Conservation (phyloP, 257 asterid species). For the Fraxinus cuspidata region DNA sequence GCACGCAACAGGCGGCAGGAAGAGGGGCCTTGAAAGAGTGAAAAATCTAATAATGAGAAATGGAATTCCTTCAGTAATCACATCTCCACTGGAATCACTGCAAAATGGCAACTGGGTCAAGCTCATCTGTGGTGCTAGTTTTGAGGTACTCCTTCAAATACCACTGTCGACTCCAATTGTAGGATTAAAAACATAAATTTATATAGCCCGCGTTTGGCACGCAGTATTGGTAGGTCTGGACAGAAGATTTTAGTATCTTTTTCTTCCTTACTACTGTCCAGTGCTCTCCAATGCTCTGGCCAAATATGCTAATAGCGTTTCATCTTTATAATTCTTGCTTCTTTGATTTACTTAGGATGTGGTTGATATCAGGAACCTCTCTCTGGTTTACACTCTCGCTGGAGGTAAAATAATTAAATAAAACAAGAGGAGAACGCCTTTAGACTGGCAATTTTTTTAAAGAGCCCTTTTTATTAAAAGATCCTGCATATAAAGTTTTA, state of each 20-base stretch:
- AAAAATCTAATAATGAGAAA: constrained; percentile 40
- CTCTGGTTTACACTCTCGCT: constrained; percentile 85
- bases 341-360: constrained; percentile 54
- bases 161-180: not conserved
- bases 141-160: constrained; percentile 53
- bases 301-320: not conserved
- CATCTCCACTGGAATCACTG: constrained; percentile 70
- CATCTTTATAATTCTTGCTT: not conserved
- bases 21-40: constrained; percentile 51
- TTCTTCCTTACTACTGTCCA: not conserved
- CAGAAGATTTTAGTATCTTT: not conserved
- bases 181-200: not conserved
- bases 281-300: not conserved
- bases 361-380: constrained; percentile 84
- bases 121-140: constrained; percentile 96
- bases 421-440: not conserved
- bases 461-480: not conserved
- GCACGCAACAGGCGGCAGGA: constrained; percentile 35
- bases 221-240: not conserved
- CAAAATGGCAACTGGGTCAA: constrained; percentile 86
- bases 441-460: not conserved
- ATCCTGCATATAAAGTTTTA: not conserved
- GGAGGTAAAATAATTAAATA: constrained; percentile 57
- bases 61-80: constrained; percentile 52
- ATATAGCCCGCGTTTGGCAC: not conserved